A percentile compares a stretch with the other conserved stretches of the same genome.
These are phyloP conservation scores for Anacardium occidentale DNA, from an alignment of 345 rosid species.

Conservation along the genomic window DNA sequence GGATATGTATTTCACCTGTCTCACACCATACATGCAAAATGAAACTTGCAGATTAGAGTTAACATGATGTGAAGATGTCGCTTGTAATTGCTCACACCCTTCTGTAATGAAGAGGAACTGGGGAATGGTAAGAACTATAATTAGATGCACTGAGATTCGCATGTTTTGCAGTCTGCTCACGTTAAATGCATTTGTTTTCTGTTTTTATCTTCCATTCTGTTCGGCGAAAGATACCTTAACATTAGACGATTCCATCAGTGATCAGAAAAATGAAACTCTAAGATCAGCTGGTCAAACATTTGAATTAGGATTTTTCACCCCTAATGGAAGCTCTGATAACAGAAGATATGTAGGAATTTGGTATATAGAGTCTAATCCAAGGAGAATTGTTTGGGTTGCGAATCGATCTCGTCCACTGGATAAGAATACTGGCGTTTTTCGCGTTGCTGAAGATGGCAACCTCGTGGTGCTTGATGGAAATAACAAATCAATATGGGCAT, in stretches of 20 bases:
- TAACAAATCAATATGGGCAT: neutral
- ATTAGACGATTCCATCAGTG: conserved; percentile 28
- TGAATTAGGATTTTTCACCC: conserved; percentile 52
- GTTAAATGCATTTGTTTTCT: conserved; percentile 24
- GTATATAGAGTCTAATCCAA: conserved; percentile 19
- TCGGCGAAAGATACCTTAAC: conserved; percentile 33
- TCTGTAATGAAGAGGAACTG: neutral
- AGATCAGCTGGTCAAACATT: conserved; percentile 33
- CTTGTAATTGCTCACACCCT: neutral
- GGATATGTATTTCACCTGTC: no score
- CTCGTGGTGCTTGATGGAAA: conserved; percentile 13
- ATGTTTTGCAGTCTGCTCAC: neutral
- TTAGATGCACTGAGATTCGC: neutral
- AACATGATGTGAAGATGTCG: no score
- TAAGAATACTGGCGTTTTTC: neutral
- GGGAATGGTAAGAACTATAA: neutral
- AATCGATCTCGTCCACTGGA: neutral
- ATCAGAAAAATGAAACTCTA: conserved; percentile 35
- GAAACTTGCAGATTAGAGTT: no score
- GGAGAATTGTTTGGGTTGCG: conserved; percentile 37
- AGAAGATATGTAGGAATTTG: conserved; percentile 46
- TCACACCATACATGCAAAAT: no score
- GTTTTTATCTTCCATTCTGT: conserved; percentile 24
- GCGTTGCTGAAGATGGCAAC: conserved; percentile 12
- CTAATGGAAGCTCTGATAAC: conserved; percentile 29